Evolutionary conservation across 331 rosid genomes (phyloP).

Genomic region (Prunus yedoensis): DNA sequence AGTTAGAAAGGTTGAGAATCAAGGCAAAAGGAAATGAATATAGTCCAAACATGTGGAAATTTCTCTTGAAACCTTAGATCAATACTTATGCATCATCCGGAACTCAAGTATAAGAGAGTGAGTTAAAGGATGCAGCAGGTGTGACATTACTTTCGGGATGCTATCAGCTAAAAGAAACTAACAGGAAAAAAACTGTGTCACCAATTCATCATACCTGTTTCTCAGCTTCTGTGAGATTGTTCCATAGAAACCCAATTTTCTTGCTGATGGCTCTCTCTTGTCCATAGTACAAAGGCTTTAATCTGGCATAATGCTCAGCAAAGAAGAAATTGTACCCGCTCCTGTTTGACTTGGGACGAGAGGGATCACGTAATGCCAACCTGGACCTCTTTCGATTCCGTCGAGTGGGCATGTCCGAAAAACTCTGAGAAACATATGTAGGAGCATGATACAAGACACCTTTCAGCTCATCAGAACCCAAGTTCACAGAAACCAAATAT

Average conservation of each 20-base stretch:
- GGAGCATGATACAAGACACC: constrained; percentile 77
- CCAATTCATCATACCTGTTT: constrained; percentile 52
- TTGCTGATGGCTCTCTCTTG: constrained; percentile 75
- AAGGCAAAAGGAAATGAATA: neutral
- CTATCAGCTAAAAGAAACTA: neutral
- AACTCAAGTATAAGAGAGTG: neutral
- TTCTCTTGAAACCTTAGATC: neutral
- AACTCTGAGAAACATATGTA: constrained; percentile 28
- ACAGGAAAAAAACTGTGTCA: neutral
- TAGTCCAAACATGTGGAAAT: constrained; percentile 1
- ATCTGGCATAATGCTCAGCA: constrained; percentile 68
- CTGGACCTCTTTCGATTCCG: constrained; percentile 53
- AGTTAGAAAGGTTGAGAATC: neutral
- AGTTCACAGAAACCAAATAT: constrained; percentile 51
- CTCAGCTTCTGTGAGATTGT: constrained; percentile 71
- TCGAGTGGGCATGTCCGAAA: constrained; percentile 30
- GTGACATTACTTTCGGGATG: neutral
- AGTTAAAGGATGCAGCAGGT: neutral
- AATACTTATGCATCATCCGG: neutral
- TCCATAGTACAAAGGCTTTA: constrained; percentile 61
- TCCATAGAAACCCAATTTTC: constrained; percentile 71
- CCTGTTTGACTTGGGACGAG: constrained; percentile 68
- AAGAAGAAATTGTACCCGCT: constrained; percentile 75
- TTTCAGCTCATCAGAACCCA: constrained; percentile 60
- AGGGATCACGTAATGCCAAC: constrained; percentile 58